phyloP scores from a whole-genome alignment of 2,329 filamentous ascomycete genomes.

The Dryadomyces quercus-mongolicae region DNA sequence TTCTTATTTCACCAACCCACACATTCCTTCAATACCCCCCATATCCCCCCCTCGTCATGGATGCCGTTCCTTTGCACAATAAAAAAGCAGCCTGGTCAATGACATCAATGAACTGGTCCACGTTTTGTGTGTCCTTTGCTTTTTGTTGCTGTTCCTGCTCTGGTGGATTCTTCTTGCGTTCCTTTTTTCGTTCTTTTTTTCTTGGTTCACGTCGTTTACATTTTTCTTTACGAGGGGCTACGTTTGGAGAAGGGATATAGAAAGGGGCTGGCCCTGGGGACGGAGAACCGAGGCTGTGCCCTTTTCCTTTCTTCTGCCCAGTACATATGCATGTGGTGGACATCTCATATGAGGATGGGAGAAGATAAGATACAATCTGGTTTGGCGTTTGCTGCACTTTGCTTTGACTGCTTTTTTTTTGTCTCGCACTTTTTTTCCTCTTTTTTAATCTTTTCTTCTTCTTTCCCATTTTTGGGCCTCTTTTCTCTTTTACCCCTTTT shows the following conservation, averaged over 20 bases:
- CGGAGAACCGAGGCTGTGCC: not conserved
- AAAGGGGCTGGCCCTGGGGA: not conserved
- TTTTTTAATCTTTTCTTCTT: not conserved
- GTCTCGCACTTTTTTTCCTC: not conserved
- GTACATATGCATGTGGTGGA: slow-evolving; percentile 1
- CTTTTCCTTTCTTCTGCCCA: not conserved
- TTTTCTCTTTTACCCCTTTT: not conserved
- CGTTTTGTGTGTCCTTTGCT: not conserved
- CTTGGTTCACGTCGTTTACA: not conserved
- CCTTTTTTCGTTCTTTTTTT: not conserved
- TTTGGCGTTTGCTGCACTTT: not conserved
- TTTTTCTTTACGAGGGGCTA: not conserved
- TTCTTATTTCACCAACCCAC: not conserved
- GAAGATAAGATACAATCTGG: not conserved
- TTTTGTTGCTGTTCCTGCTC: not conserved
- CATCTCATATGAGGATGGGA: not conserved
- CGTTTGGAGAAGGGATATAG: not conserved
- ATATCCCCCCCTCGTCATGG: not conserved
- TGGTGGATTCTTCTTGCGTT: not conserved
- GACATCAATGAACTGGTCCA: too few relatives aligned
- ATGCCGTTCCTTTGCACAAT: not conserved
- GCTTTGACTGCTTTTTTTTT: not conserved
- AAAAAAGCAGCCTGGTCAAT: too few relatives aligned
- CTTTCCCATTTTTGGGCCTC: not conserved
- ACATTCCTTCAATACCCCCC: not conserved